Evolutionary conservation across 805 yeast genomes (phyloP).

Genomic region (Lipomyces starkeyi): DNA sequence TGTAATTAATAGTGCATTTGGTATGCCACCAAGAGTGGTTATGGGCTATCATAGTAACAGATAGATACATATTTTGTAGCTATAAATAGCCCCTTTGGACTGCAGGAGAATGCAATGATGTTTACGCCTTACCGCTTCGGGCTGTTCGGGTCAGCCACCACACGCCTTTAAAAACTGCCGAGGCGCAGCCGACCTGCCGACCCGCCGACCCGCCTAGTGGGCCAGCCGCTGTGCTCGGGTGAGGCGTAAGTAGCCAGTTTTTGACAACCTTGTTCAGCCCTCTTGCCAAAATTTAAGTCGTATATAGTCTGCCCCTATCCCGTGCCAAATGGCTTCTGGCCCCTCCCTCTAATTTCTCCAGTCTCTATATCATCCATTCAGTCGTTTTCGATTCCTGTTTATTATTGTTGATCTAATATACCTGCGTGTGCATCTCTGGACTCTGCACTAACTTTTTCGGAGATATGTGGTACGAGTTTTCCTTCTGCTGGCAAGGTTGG

Average conservation of each 20-base stretch:
- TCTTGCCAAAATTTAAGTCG: not conserved
- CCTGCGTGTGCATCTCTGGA: not conserved
- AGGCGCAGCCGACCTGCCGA: not conserved
- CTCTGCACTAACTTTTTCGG: not conserved
- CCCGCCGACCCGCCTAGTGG: too few species aligned
- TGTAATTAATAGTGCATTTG: too few species aligned
- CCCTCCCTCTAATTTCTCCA: not conserved
- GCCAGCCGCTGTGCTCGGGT: not conserved
- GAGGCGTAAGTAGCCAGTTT: not conserved
- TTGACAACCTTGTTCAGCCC: not conserved
- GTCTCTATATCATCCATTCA: not conserved
- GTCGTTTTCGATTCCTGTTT: not conserved
- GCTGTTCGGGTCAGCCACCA: not conserved
- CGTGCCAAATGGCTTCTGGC: not conserved
- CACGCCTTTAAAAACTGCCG: too few species aligned
- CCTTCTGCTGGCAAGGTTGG: not conserved
- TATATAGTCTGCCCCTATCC: conserved; percentile 2
- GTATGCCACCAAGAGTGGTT: too few species aligned
- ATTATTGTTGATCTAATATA: not conserved
- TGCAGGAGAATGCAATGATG: not conserved
- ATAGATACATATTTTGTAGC: not conserved
- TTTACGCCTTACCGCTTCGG: not conserved
- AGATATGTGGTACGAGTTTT: not conserved
- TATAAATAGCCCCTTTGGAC: not conserved
- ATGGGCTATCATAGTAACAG: too few species aligned